Conservation (phyloP, 2,329 filamentous ascomycete genomes). For the Cercospora brassicicola region DNA sequence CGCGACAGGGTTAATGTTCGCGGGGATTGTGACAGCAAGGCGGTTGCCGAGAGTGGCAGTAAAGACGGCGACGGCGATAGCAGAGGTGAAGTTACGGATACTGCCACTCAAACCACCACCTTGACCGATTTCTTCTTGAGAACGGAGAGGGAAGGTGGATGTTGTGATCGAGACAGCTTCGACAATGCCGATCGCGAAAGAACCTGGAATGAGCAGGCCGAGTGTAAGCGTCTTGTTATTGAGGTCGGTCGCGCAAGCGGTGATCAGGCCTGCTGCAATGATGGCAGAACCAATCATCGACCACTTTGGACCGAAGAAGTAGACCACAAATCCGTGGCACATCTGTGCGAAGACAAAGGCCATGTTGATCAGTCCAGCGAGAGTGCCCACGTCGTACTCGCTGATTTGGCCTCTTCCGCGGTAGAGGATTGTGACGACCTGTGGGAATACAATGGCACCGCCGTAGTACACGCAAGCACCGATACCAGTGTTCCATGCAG, state of each 20-base stretch:
- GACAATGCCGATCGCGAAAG: slow-evolving; percentile 30
- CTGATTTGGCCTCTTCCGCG: slow-evolving; percentile 30
- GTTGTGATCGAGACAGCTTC: slow-evolving; percentile 31
- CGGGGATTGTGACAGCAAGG: slow-evolving; percentile 22
- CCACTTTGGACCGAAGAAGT: slow-evolving; percentile 31
- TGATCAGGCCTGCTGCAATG: slow-evolving; percentile 28
- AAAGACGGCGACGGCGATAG: slow-evolving; percentile 30
- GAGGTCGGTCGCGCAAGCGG: slow-evolving; percentile 27
- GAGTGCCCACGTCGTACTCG: slow-evolving; percentile 31
- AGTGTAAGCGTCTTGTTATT: slow-evolving; percentile 26
- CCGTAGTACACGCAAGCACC: slow-evolving; percentile 32
- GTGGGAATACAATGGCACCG: slow-evolving; percentile 29
- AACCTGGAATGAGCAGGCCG: slow-evolving; percentile 28
- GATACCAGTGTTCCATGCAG: slow-evolving; percentile 32
- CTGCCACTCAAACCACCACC: slow-evolving; percentile 29
- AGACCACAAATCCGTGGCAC: slow-evolving; percentile 32
- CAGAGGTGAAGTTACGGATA: slow-evolving; percentile 30
- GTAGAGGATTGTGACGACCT: slow-evolving; percentile 31
- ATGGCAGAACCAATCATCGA: slow-evolving; percentile 31
- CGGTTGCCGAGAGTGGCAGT: slow-evolving; percentile 30
- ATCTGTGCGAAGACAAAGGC: slow-evolving; percentile 34
- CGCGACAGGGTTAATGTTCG: slow-evolving; percentile 27
- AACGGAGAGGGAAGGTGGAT: slow-evolving; percentile 31
- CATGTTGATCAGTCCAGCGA: slow-evolving; percentile 31
- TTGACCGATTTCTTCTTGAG: slow-evolving; percentile 33